Base-by-base conservation (phyloP, 148 eudicot genomes). In the Chenopodium formosanum region DNA sequence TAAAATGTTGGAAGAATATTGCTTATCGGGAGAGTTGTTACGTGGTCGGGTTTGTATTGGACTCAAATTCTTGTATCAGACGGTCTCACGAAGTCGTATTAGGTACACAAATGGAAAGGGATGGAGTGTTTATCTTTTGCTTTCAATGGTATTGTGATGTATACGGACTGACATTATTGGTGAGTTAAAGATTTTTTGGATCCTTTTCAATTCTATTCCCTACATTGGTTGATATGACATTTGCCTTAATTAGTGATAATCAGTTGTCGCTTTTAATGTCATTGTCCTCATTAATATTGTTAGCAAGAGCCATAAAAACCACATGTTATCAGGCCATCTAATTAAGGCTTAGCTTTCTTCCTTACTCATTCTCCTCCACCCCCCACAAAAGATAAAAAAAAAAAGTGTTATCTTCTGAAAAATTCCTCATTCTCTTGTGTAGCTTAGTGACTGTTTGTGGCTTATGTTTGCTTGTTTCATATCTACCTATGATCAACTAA, bases 181-280 rank as follows among this genome's bases (percentile, higher is more conserved):
- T 64, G 68, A 80, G 76, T 37, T 77, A 78, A 71, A 84, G 22
- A 80, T 74, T 27, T 76, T 77, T 34, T 63, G 78, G 69, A 71
- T 80, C 74, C 37, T 64, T 80, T 70, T 84, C 78, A 34, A 9
- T 84, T 56, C 50, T 40, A 50, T 68, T 44, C 65, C 67, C 56
- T 37, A 34, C 56, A 56, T 63, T 80, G 65, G 69, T 47, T 80
- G 86, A 77, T 70, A 75, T 47, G 83, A 84, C 83, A 48, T 84
- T 71, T 84, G 76, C 80, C 83, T 80, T 76, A 80, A 70, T 80
- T 48, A 70, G 77, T 70, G 73, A 76, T 84, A 64, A 80, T 84
- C 46, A 76, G 60, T 70, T 67, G 80, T 65, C 74, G 48, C 68
- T 80, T 76, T 70, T n/a, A 76, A 37, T 72, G 81, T 80, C 83